Evolutionary conservation across 305 asterid species (phyloP).

Genomic region (Striga hermonthica): DNA sequence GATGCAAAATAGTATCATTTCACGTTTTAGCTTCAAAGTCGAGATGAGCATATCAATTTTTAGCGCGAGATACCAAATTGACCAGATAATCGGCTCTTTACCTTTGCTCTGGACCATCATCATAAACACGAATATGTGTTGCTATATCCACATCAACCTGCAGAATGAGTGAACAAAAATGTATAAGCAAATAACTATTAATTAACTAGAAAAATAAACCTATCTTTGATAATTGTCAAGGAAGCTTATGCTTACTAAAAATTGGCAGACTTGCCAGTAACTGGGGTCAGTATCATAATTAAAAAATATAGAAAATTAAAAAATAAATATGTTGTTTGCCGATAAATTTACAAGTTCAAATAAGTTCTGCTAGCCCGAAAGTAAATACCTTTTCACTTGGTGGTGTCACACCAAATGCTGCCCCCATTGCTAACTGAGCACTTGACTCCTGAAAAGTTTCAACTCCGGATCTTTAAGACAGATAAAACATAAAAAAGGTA

Average conservation of each 20-base stretch:
- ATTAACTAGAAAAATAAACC: background rate
- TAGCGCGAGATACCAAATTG: too few relatives aligned
- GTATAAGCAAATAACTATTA: constrained; percentile 17
- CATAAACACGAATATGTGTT: constrained; percentile 63
- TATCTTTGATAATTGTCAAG: background rate
- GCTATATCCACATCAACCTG: constrained; percentile 81
- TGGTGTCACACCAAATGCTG: constrained; percentile 66
- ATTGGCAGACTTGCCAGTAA: too few relatives aligned
- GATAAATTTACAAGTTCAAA: too few relatives aligned
- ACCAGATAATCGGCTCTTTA: constrained; percentile 6
- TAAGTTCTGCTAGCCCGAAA: too few relatives aligned
- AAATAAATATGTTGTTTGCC: too few relatives aligned
- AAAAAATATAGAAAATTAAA: too few relatives aligned
- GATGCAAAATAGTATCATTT: constrained; percentile 13
- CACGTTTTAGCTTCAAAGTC: constrained; percentile 11
- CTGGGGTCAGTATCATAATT: too few relatives aligned
- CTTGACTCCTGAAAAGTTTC: constrained; percentile 76
- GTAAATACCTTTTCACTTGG: constrained; percentile 54
- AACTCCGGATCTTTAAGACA: constrained; percentile 30
- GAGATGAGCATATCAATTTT: background rate
- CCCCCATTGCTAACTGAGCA: constrained; percentile 86
- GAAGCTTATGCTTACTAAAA: too few relatives aligned
- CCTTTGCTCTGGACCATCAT: constrained; percentile 83
- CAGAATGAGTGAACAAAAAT: constrained; percentile 24
- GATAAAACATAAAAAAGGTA: constrained; percentile 18